Percentiles rank a stretch among this genome's conserved stretches.
phyloP scores from a whole-genome alignment of 2,329 filamentous ascomycete species.

The Phaeosphaeria sp. region DNA sequence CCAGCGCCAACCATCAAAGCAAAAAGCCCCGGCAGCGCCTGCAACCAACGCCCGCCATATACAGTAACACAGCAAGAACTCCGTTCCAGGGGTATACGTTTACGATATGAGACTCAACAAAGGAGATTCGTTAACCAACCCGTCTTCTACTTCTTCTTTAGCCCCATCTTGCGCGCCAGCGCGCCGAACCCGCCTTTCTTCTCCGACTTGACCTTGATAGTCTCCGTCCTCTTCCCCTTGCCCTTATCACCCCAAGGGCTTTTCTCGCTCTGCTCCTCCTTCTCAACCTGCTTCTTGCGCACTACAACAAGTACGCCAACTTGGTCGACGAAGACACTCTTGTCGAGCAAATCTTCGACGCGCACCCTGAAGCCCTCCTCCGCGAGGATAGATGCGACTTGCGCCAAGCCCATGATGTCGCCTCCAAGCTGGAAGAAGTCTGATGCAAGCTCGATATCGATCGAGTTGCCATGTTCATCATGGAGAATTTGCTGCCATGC shows the following conservation, averaged over 20 bases:
- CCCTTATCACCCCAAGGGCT: conserved; percentile 42
- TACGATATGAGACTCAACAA: not conserved
- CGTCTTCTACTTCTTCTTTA: conserved; percentile 25
- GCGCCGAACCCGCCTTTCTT: conserved; percentile 11
- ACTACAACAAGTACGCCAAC: conserved; percentile 33
- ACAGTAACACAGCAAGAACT: too few relatives aligned
- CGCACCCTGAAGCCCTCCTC: conserved; percentile 31
- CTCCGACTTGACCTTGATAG: conserved; percentile 10
- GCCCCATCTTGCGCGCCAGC: conserved; percentile 27
- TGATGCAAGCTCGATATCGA: conserved; percentile 29
- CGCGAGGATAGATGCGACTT: conserved; percentile 38
- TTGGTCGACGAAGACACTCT: conserved; percentile 39
- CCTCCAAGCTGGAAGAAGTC: conserved; percentile 45
- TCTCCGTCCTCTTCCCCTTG: conserved; percentile 15
- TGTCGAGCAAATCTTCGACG: conserved; percentile 43
- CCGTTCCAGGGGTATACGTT: too few relatives aligned
- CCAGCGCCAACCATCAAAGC: not conserved
- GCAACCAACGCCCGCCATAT: conserved; percentile 10
- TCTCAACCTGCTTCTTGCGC: conserved; percentile 35
- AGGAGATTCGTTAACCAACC: not conserved
- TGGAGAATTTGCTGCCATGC: conserved; percentile 42
- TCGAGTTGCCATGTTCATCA: conserved; percentile 27
- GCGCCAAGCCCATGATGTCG: conserved; percentile 44
- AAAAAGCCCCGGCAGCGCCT: not conserved
- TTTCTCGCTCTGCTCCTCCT: conserved; percentile 25